Percentiles rank a stretch among this genome's conserved stretches.
Conservation (phyloP, 345 rosid species). For the Litchi chinensis region DNA sequence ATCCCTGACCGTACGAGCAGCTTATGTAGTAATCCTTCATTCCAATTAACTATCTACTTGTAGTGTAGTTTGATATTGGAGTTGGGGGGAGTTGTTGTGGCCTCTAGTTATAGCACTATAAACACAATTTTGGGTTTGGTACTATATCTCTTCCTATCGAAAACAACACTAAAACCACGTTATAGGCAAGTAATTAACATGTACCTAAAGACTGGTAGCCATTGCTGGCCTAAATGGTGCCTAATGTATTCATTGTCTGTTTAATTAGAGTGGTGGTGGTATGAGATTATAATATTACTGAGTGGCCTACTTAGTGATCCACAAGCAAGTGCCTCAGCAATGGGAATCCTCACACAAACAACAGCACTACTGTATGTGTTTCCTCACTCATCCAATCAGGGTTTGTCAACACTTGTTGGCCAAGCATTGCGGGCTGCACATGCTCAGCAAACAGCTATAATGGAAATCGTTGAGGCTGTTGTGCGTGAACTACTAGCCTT, state of each 20-base stretch:
- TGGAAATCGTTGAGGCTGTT: too few relatives aligned
- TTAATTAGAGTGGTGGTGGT: conserved; percentile 54
- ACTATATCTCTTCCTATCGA: conserved; percentile 24
- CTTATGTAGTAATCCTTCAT: conserved; percentile 27
- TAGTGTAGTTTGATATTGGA: conserved; percentile 23
- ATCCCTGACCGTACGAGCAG: background rate
- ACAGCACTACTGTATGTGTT: conserved; percentile 38
- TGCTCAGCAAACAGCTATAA: too few relatives aligned
- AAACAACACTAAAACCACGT: conserved; percentile 38
- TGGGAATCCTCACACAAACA: conserved; percentile 30
- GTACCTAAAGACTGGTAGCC: conserved; percentile 22
- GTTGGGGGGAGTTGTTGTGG: conserved; percentile 34
- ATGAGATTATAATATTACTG: conserved; percentile 39
- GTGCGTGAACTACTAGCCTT: too few relatives aligned
- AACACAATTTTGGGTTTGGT: conserved; percentile 27
- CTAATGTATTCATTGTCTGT: conserved; percentile 33
- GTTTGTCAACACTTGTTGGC: too few relatives aligned
- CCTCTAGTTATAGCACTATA: conserved; percentile 28
- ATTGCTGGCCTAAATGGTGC: conserved; percentile 28
- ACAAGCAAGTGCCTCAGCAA: conserved; percentile 33
- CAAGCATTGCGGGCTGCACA: too few relatives aligned
- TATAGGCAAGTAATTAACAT: background rate
- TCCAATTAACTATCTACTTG: conserved; percentile 35
- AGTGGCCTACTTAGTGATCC: conserved; percentile 36
- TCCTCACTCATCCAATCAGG: background rate